phyloP scores from a whole-genome alignment of 2,329 filamentous ascomycete genomes.

The Penicillium sumatraense region DNA sequence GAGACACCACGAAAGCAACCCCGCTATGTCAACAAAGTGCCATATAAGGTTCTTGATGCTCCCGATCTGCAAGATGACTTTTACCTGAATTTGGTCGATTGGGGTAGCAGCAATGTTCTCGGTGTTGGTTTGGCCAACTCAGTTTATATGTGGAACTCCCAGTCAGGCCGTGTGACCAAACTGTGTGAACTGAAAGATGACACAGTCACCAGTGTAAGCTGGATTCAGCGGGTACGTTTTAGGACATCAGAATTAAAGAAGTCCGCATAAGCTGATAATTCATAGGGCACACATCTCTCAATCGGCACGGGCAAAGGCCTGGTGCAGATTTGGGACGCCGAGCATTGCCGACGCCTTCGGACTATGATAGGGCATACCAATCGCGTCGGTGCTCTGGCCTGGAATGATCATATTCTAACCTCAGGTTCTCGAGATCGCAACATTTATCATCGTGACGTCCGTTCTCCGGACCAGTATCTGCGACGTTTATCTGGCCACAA shows the following conservation, averaged over 20 bases:
- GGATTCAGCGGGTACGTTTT: slow-evolving; percentile 79
- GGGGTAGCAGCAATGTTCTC: slow-evolving; percentile 92
- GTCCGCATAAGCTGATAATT: not conserved
- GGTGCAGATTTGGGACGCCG: slow-evolving; percentile 97
- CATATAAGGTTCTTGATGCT: slow-evolving; percentile 96
- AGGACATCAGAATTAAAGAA: not conserved
- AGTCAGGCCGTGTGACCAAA: slow-evolving; percentile 87
- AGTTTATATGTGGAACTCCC: slow-evolving; percentile 98
- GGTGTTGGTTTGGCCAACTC: slow-evolving; percentile 90
- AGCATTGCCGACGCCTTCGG: slow-evolving; percentile 78
- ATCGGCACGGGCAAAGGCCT: slow-evolving; percentile 94
- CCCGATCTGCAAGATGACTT: slow-evolving; percentile 97
- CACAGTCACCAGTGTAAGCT: slow-evolving; percentile 93
- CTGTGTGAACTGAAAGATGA: slow-evolving; percentile 92
- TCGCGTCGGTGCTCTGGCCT: slow-evolving; percentile 89
- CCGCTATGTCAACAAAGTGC: slow-evolving; percentile 90
- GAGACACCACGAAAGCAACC: slow-evolving; percentile 88
- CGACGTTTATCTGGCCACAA: slow-evolving; percentile 90
- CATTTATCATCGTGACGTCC: slow-evolving; percentile 95
- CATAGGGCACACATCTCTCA: slow-evolving; percentile 82
- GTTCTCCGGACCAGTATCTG: slow-evolving; percentile 87
- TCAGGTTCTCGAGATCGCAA: slow-evolving; percentile 91
- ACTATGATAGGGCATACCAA: slow-evolving; percentile 98
- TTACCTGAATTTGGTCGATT: slow-evolving; percentile 96
- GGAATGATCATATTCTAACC: slow-evolving; percentile 97